A percentile compares a stretch with the other conserved stretches of the same genome.
phyloP scores from a whole-genome alignment of 306 rosid species.

The Acacia acuminata region DNA sequence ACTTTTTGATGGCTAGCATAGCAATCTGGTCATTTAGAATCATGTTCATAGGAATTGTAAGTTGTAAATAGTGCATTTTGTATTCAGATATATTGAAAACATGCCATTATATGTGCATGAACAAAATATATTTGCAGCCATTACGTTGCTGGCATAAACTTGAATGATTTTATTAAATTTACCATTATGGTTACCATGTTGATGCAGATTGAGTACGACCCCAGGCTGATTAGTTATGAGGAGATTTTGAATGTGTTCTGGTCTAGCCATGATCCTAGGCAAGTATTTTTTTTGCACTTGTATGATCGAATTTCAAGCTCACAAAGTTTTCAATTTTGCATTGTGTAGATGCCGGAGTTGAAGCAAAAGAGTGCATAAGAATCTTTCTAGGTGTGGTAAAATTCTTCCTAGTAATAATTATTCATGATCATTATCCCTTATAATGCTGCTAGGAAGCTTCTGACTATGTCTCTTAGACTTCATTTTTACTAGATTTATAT shows the following conservation, averaged over 20 bases:
- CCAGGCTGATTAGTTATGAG: conserved; percentile 57
- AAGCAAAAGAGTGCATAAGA: conserved; percentile 80
- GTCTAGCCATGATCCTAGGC: conserved; percentile 91
- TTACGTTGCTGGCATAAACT: background rate
- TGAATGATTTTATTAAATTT: conserved; percentile 24
- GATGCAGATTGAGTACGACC: conserved; percentile 86
- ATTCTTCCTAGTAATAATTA: background rate
- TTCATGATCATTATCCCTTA: background rate
- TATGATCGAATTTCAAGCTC: no score
- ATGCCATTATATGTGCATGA: conserved; percentile 5
- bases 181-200: conserved; percentile 13
- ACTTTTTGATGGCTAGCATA: conserved; percentile 15
- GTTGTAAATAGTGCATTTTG: background rate
- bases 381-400: conserved; percentile 67
- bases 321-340: conserved; percentile 42
- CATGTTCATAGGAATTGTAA: background rate
- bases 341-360: conserved; percentile 65
- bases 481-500: background rate
- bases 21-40: conserved; percentile 15
- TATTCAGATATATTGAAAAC: background rate
- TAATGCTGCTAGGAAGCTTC: background rate
- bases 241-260: conserved; percentile 82
- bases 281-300: no score
- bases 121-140: conserved; percentile 13
- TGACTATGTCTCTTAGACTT: background rate